These are phyloP conservation scores for Speleostelium caveatum DNA, from an alignment of 78 protist genomes.

Conservation along the genomic window DNA sequence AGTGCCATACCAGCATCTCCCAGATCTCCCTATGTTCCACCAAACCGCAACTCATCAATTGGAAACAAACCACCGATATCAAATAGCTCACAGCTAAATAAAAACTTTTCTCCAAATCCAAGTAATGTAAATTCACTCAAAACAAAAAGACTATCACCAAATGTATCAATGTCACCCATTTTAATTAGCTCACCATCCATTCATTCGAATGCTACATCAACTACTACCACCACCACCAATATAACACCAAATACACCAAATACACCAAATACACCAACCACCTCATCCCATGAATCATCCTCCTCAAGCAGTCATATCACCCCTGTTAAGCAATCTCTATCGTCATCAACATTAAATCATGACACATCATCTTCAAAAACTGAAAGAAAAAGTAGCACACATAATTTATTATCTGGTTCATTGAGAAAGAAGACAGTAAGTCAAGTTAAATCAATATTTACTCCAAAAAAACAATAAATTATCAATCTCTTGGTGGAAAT, in stretches of 20 bases:
- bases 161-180: neutral
- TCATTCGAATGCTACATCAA: no score
- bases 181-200: neutral
- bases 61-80: neutral
- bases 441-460: conserved; percentile 17
- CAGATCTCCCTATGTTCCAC: conserved; percentile 25
- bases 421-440: conserved; percentile 8
- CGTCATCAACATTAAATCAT: neutral
- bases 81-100: neutral
- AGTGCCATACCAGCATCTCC: neutral
- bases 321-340: no score
- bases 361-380: no score
- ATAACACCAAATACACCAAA: neutral
- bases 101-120: neutral
- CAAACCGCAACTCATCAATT: neutral
- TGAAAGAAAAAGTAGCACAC: neutral
- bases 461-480: conserved; percentile 4
- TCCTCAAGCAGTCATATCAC: neutral
- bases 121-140: neutral
- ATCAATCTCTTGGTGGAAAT: no score
- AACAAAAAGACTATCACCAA: neutral
- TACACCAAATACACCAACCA: neutral
- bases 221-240: neutral
- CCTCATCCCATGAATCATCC: neutral
- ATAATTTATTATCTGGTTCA: no score